phyloP scores from a whole-genome alignment of 2,329 filamentous ascomycete genomes.

The Cryphonectria parasitica region DNA sequence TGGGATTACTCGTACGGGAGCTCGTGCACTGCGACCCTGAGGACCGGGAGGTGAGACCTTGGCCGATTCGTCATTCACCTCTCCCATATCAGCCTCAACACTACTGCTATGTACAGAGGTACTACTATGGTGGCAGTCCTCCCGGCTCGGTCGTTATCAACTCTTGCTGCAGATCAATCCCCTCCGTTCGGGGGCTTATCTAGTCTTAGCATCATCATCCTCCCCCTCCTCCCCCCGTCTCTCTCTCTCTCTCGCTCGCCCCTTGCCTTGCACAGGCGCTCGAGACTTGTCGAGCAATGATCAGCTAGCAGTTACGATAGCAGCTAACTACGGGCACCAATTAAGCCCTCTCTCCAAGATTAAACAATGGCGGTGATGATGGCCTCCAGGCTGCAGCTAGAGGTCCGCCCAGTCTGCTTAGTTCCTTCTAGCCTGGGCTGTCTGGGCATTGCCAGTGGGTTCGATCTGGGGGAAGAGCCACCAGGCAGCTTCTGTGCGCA shows the following conservation, averaged over 20 bases:
- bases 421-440: constrained; percentile 7
- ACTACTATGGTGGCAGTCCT: neutral
- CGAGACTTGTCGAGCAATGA: neutral
- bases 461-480: constrained; percentile 1
- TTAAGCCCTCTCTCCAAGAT: neutral
- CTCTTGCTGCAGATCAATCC: neutral
- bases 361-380: neutral
- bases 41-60: neutral
- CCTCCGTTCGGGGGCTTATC: constrained; percentile 1
- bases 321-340: neutral
- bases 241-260: too few relatives aligned
- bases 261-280: neutral
- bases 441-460: neutral
- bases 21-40: neutral
- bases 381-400: neutral
- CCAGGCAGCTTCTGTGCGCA: neutral
- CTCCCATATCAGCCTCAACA: neutral
- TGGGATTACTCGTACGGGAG: neutral
- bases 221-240: neutral
- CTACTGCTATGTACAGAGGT: neutral
- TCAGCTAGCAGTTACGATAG: neutral
- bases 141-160: constrained; percentile 1
- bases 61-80: neutral
- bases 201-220: constrained; percentile 8
- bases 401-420: constrained; percentile 6